Base-by-base conservation (phyloP, 352 stramenopile species). In the Globisporangium yorkense region DNA sequence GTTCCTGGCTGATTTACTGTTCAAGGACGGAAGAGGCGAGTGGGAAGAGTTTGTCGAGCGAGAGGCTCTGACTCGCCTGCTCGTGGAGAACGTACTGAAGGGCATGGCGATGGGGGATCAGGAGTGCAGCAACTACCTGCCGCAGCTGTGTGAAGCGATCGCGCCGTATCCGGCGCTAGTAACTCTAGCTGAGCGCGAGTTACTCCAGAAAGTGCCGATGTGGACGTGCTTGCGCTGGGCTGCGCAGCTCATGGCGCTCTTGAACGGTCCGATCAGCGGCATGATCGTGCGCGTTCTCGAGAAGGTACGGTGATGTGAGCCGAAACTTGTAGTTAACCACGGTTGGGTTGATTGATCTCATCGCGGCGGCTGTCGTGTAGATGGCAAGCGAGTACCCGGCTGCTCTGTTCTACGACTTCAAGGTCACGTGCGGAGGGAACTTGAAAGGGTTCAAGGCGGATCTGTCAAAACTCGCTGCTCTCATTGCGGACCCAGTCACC, bases 341-440 rank as follows among this genome's bases (percentile, higher is more conserved):
- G 10, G 12, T 12, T 40, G 35, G 12, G 35, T 9, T 40, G 7
- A 40, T 3, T 40, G 35, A 40, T 40, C 31, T 7, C 31, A 40
- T 16, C 12, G 35, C 35, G 8, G 35, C 12, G 8, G 35, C 12
- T 40, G 35, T 15, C 47, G 43, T 62, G 29, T 49, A 91, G 84
- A 84, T 92, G 62, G 84, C 84, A 1, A 66, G 68, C 7, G 74
- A 90, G 56, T 94, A 90, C 54, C 78, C 82, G 5, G 67, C 65
- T 8, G 80, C 84, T 10, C 64, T 94, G 6, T 94, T 91, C 49
- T 94, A 92, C 56, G 84, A 94, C 46, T 94, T 89, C 59, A 85
- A 82, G 57, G 68, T 92, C 33, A 87, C 82, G 0, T 87, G 69
- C 43, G 67, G 56, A 21, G 71, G 68, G 20, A 71, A 72, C 3